Evolutionary conservation across 176 grass and related monocot genomes (phyloP).

Genomic region (Raddia guianensis): DNA sequence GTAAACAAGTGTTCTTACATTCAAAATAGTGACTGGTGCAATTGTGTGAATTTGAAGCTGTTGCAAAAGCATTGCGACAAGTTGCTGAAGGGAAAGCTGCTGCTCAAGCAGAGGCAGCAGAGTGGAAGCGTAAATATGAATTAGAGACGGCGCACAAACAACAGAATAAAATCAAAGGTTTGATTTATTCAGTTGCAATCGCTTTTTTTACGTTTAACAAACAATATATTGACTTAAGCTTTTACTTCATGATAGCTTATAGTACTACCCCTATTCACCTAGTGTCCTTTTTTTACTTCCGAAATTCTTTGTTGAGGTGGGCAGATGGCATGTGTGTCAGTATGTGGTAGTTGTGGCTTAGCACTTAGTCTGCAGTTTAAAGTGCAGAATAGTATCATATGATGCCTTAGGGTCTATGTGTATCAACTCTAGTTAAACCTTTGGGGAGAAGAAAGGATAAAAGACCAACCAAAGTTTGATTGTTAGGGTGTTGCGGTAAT

Average conservation of each 20-base stretch:
- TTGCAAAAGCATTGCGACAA: slow-evolving; percentile 84
- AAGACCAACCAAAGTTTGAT: neutral
- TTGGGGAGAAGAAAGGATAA: neutral
- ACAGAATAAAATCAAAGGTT: slow-evolving; percentile 65
- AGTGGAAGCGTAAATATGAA: slow-evolving; percentile 98
- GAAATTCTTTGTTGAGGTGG: neutral
- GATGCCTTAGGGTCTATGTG: neutral
- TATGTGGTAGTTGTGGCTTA: neutral
- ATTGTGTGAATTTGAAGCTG: slow-evolving; percentile 62
- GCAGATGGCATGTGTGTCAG: neutral
- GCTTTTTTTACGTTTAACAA: neutral
- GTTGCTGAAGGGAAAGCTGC: slow-evolving; percentile 95
- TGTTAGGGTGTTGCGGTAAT: too few species aligned
- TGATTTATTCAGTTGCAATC: slow-evolving; percentile 31
- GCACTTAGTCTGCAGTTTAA: neutral
- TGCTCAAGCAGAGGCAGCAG: slow-evolving; percentile 81
- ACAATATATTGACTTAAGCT: neutral
- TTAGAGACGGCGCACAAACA: slow-evolving; percentile 69
- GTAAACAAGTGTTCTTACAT: neutral
- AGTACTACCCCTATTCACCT: neutral
- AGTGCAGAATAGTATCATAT: neutral
- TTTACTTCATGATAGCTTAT: neutral
- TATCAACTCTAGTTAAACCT: neutral
- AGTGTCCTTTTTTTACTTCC: neutral
- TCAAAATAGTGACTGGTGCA: slow-evolving; percentile 34